Percentiles rank a stretch among this genome's conserved stretches.
These are phyloP conservation scores for Helicostylum pulchrum DNA, from an alignment of 192 early-diverging fungal genomes.

Conservation along the genomic window DNA sequence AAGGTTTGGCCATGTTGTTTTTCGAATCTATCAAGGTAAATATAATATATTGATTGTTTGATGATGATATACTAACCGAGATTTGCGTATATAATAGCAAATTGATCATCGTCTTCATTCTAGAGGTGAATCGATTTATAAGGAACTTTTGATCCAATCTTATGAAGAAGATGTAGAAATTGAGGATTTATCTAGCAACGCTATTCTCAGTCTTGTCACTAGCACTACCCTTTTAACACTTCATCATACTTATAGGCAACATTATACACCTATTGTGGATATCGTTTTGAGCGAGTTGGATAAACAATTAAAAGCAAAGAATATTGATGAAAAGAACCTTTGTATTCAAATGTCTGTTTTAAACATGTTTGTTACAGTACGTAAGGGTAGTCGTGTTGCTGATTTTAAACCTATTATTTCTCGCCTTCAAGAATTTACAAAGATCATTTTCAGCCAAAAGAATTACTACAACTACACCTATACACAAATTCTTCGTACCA, in stretches of 20 bases:
- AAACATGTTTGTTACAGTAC: slow-evolving; percentile 47
- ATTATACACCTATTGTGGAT: slow-evolving; percentile 44
- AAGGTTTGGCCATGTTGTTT: slow-evolving; percentile 78
- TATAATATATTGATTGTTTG: neutral
- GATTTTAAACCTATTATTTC: slow-evolving; percentile 47
- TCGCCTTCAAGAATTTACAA: slow-evolving; percentile 37
- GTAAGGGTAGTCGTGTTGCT: slow-evolving; percentile 51
- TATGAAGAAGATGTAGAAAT: slow-evolving; percentile 37
- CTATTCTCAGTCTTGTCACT: slow-evolving; percentile 35
- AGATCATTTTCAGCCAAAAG: slow-evolving; percentile 30
- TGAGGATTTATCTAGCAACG: slow-evolving; percentile 27
- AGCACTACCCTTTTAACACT: slow-evolving; percentile 50
- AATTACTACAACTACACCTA: slow-evolving; percentile 26
- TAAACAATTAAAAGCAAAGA: slow-evolving; percentile 29
- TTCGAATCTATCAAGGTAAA: slow-evolving; percentile 78
- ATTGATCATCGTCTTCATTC: slow-evolving; percentile 51
- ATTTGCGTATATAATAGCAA: slow-evolving; percentile 22
- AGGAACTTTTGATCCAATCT: slow-evolving; percentile 36
- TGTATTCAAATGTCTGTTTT: slow-evolving; percentile 41
- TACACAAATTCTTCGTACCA: slow-evolving; percentile 24
- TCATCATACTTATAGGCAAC: slow-evolving; percentile 48
- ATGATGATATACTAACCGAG: neutral
- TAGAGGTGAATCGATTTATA: slow-evolving; percentile 42
- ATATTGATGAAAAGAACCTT: slow-evolving; percentile 37
- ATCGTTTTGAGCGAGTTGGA: slow-evolving; percentile 36